Percentiles rank a stretch among this genome's conserved stretches.
These are phyloP conservation scores for Eremochloa ophiuroides DNA, from an alignment of 176 grass and related monocot species.

Conservation along the genomic window DNA sequence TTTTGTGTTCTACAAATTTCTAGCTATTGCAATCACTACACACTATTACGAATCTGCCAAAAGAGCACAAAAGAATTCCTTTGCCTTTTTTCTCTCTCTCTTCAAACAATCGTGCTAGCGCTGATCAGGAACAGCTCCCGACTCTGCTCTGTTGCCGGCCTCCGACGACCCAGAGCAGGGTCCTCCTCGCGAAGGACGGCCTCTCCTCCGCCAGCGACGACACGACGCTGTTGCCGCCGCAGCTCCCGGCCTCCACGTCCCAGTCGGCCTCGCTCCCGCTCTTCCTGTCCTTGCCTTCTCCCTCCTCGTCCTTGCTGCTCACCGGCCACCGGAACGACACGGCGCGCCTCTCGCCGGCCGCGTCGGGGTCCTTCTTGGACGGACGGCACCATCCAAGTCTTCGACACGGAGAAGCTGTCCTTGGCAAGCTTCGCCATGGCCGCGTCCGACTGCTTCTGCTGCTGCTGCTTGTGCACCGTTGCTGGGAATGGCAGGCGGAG, in stretches of 20 bases:
- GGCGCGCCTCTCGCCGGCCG: conserved; percentile 46
- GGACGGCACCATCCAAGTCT: conserved; percentile 70
- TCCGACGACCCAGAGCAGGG: conserved; percentile 81
- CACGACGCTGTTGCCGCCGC: conserved; percentile 38
- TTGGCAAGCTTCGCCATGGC: conserved; percentile 45
- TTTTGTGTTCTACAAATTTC: conserved; percentile 32
- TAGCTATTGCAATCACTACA: background rate
- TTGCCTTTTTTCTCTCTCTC: background rate
- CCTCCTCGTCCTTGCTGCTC: conserved; percentile 17
- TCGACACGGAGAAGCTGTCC: conserved; percentile 86
- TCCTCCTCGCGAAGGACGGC: conserved; percentile 78
- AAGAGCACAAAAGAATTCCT: background rate
- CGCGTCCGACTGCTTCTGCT: background rate
- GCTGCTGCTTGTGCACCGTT: background rate
- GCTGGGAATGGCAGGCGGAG: conserved; percentile 17
- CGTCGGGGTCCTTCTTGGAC: conserved; percentile 17
- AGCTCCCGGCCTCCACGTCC: conserved; percentile 80
- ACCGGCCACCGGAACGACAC: conserved; percentile 73
- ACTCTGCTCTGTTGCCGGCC: conserved; percentile 53
- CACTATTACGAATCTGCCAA: background rate
- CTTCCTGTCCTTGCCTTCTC: conserved; percentile 15
- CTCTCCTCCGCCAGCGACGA: conserved; percentile 59
- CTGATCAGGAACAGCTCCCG: conserved; percentile 33
- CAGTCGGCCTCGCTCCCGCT: conserved; percentile 58
- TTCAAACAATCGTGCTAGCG: background rate